Evolutionary conservation across 2,329 filamentous ascomycete genomes (phyloP), one percentile per base, ranked within the genome.

Genomic region (Aquanectria penicillioides): DNA sequence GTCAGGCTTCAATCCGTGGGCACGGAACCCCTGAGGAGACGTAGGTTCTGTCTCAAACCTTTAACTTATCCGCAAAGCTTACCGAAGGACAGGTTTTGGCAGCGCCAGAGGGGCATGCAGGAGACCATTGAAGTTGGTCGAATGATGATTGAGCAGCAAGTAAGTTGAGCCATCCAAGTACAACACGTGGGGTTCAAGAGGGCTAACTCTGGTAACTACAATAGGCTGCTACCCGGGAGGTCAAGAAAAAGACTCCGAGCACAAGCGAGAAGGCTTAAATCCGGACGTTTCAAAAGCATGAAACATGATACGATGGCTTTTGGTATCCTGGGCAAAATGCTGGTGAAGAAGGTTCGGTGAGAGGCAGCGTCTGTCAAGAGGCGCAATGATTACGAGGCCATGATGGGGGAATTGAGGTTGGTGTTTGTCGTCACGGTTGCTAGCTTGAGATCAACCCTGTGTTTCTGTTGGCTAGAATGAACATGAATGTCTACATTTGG

Each of bases 51-150:
- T 25, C n/a, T 17, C 12, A 11, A 6, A 11, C 12, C 9, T 17
- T 7, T 29, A 20, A 33, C 20, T 26, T 17, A 12, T 26, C 7
- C 28, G 23, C n/a, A 12, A 10, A 41, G 40, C 68, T 75, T 64
- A 75, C 37, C 12, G 5, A 20, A 23, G 15, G 3, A 7, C 31
- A 86, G 83, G 59, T 89, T 89, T 72, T 89, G 86, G 86, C 78
- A 83, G 54, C 80, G 83, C n/a, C 86, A 89, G 69, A 79, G 81
- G 48, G 81, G 85, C 10, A 80, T 84, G 71, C 75, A 78, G 4
- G 86, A 88, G 64, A 86, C 84, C 0, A 84, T 89, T 48, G 74
- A 83, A 46, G 77, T 87, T 22, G 86, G 86, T 4, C 80, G 81
- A 50, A 77, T 69, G 20, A 76, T 86, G 71, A 88, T 89, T 65